These are phyloP conservation scores for Chaetomium sp. DNA, from an alignment of 2,329 filamentous ascomycete genomes.

Conservation along the genomic window DNA sequence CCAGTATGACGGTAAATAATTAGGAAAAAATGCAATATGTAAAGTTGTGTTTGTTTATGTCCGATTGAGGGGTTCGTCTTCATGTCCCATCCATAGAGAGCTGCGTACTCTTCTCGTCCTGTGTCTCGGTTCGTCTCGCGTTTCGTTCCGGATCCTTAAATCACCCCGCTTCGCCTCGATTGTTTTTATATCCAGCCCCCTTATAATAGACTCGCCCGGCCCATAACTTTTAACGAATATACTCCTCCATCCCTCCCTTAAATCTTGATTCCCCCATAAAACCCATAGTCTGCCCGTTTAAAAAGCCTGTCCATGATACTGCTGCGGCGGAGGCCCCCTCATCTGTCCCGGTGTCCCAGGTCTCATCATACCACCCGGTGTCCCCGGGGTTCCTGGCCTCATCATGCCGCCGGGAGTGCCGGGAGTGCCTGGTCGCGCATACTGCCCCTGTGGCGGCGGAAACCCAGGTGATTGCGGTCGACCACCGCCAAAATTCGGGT, in stretches of 20 bases:
- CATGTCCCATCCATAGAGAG: no score
- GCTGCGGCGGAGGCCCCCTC: background rate
- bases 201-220: no score
- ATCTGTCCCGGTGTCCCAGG: no score
- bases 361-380: slow-evolving; percentile 19
- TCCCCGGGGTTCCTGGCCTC: slow-evolving; percentile 22
- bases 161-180: no score
- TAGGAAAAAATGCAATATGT: no score
- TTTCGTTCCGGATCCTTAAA: no score
- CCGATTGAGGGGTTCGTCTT: no score
- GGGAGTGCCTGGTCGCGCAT: slow-evolving; percentile 24
- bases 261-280: background rate
- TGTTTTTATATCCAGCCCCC: no score
- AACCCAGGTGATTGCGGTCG: slow-evolving; percentile 20
- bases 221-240: background rate
- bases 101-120: no score
- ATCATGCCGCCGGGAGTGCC: slow-evolving; percentile 1
- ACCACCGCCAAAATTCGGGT: slow-evolving; percentile 6
- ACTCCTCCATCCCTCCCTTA: slow-evolving; percentile 16
- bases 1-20: no score
- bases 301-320: slow-evolving; percentile 30
- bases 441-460: slow-evolving; percentile 25
- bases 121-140: no score
- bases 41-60: no score
- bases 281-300: slow-evolving; percentile 15